Conservation (phyloP, 495 filamentous ascomycete genomes). For the Annulohypoxylon moriforme region DNA sequence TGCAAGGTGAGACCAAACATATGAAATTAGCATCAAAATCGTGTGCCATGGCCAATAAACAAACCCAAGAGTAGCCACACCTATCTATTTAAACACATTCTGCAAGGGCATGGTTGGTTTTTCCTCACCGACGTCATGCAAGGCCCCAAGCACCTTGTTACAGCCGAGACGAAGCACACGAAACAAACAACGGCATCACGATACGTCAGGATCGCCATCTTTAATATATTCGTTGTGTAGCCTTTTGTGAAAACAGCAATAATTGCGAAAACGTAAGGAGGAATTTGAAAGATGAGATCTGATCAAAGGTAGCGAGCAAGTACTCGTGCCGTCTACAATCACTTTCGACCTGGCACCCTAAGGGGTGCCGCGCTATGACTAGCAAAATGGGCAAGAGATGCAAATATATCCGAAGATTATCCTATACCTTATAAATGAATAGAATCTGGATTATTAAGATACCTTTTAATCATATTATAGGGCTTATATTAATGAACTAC, state of each 20-base stretch:
- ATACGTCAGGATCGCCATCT: conserved; percentile 39
- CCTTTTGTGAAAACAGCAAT: conserved; percentile 1
- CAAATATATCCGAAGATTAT: no score
- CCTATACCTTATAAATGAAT: no score
- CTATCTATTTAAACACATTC: conserved; percentile 17
- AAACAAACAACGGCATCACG: conserved; percentile 35
- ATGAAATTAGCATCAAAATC: conserved; percentile 4
- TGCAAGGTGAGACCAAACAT: conserved; percentile 14
- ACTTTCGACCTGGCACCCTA: no score
- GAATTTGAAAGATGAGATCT: background rate
- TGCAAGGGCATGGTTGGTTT: conserved; percentile 16
- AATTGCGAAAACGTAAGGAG: background rate
- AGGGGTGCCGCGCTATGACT: no score
- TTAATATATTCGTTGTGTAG: conserved; percentile 28
- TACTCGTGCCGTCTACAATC: no score
- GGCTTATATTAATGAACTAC: no score
- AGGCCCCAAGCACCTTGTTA: conserved; percentile 19
- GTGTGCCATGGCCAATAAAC: conserved; percentile 10
- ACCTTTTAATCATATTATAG: no score
- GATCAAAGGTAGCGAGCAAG: no score
- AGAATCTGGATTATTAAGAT: no score
- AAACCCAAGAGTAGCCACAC: conserved; percentile 14
- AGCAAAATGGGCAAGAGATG: no score
- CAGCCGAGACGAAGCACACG: conserved; percentile 36
- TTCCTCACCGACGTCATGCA: conserved; percentile 18